Evolutionary conservation across 495 filamentous ascomycete genomes (phyloP).

Genomic region (Hypoxylon cercidicola): DNA sequence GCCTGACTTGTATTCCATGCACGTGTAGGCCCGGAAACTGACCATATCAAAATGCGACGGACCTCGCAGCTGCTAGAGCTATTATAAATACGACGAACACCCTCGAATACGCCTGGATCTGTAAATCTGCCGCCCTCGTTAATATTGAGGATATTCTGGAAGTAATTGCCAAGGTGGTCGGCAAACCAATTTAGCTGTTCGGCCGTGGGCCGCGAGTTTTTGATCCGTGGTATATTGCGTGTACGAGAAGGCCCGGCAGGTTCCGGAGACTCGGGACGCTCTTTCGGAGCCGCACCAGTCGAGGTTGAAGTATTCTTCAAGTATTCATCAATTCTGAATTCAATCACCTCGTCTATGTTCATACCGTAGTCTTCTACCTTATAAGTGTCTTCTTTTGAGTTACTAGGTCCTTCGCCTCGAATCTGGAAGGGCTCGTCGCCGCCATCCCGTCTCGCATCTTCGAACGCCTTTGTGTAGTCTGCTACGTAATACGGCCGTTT

Average conservation of each 20-base stretch:
- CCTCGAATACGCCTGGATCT: constrained; percentile 22
- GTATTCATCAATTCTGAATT: too few relatives aligned
- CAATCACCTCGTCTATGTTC: too few relatives aligned
- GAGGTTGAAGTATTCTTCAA: too few relatives aligned
- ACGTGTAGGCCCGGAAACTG: constrained; percentile 4
- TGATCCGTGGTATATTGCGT: constrained; percentile 9
- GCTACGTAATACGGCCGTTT: not conserved
- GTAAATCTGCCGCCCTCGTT: not conserved
- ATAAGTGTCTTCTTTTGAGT: too few relatives aligned
- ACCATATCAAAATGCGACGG: not conserved
- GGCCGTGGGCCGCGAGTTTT: not conserved
- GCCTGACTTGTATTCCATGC: not conserved
- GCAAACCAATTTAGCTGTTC: not conserved
- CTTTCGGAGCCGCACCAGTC: not conserved
- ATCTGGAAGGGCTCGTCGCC: constrained; percentile 14
- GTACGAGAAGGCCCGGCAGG: not conserved
- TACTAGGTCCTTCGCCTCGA: too few relatives aligned
- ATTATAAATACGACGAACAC: not conserved
- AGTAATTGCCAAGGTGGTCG: not conserved
- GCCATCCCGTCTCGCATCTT: not conserved
- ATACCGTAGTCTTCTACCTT: too few relatives aligned
- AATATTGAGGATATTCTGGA: not conserved
- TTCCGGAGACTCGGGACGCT: too few relatives aligned
- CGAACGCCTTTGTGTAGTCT: constrained; percentile 1
- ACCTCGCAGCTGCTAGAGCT: constrained; percentile 1